These are phyloP conservation scores for Hygrophoropsis aurantiaca DNA, from an alignment of 768 basidiomycete species.

Conservation along the genomic window DNA sequence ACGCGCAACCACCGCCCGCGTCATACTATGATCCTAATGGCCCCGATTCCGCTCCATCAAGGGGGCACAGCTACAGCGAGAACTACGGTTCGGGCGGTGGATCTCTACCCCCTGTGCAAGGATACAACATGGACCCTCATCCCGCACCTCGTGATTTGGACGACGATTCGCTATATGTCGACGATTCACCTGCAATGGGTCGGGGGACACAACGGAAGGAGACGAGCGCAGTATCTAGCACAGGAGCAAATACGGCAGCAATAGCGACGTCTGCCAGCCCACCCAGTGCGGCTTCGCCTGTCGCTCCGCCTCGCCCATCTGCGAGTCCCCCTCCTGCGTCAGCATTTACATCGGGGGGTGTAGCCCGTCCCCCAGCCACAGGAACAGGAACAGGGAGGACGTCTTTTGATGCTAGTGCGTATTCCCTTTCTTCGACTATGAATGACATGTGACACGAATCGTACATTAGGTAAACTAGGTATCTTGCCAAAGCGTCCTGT, in stretches of 20 bases:
- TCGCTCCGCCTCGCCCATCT: no score
- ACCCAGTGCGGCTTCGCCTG: not conserved
- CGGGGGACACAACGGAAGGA: not conserved
- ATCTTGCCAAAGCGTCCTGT: conserved; percentile 76
- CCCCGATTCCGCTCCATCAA: conserved; percentile 3
- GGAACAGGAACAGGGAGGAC: conserved; percentile 14
- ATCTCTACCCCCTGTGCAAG: conserved; percentile 6
- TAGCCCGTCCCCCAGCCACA: conserved; percentile 19
- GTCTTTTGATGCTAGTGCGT: conserved; percentile 34
- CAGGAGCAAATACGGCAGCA: not conserved
- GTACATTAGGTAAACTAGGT: conserved; percentile 73
- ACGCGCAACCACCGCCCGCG: conserved; percentile 9
- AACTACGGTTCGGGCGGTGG: no score
- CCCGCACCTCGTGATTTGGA: not conserved
- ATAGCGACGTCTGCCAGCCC: not conserved
- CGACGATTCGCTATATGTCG: not conserved
- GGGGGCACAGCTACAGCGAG: not conserved
- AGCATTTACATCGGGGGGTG: not conserved
- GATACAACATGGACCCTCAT: conserved; percentile 9
- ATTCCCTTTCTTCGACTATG: no score
- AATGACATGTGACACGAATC: not conserved
- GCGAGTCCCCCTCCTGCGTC: not conserved
- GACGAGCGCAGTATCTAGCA: not conserved
- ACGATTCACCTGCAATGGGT: conserved; percentile 1
- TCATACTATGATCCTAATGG: conserved; percentile 37